A percentile compares a stretch with the other conserved stretches of the same genome.
Conservation (phyloP, 352 stramenopile species). For the Phytophthora hybrid region DNA sequence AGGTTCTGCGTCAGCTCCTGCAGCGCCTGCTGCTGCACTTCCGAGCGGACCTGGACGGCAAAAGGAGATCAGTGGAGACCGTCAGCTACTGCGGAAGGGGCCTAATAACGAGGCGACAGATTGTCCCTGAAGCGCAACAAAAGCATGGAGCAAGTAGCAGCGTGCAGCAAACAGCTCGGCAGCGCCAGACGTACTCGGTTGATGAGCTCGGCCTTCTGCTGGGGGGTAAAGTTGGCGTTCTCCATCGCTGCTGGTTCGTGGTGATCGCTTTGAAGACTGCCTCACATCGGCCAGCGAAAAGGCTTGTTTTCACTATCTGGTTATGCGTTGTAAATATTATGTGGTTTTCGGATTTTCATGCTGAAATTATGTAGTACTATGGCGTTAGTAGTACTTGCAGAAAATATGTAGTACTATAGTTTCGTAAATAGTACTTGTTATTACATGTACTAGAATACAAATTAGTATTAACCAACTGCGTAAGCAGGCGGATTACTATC, state of each 20-base stretch:
- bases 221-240: conserved; percentile 76
- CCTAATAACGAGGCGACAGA: not conserved
- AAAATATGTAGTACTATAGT: no score
- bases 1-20: conserved; percentile 89
- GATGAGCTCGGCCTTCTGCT: conserved; percentile 88
- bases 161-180: not conserved
- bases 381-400: no score
- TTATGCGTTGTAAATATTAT: no score
- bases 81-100: not conserved
- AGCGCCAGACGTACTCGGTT: conserved; percentile 62
- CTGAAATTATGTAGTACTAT: no score
- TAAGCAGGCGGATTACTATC: no score
- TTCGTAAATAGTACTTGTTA: no score
- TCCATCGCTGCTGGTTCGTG: conserved; percentile 58
- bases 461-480: no score
- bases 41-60: conserved; percentile 68
- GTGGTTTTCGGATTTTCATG: no score
- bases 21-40: conserved; percentile 85
- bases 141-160: no score
- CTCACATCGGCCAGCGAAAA: not conserved
- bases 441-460: no score
- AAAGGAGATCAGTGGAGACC: conserved; percentile 16
- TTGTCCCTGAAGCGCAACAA: no score
- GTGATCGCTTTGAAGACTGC: conserved; percentile 15
- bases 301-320: no score